Base-by-base conservation (phyloP, 768 basidiomycete genomes). In the Pleurotus tuber-regium region DNA sequence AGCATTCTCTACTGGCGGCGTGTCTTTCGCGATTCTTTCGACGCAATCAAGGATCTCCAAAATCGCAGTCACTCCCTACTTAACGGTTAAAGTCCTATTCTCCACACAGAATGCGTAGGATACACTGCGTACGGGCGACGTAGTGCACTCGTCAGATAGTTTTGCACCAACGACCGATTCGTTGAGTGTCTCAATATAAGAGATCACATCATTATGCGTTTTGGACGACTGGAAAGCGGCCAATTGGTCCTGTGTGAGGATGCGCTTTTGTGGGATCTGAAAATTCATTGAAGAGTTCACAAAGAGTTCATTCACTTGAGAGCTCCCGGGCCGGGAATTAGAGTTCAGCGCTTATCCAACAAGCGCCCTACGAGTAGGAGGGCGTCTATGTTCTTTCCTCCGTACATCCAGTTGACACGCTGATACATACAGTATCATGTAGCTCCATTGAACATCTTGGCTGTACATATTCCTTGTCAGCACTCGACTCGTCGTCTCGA, bases 1-100 rank as follows among this genome's bases (percentile, higher is more conserved):
- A 43, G 85, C 77, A 64, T 97, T 98, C 57, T 94, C 87, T 14
- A 95, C 84, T 0, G 95, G 86, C 1, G 96, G 97, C 0, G 83
- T 93, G 3, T 73, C 77, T 14, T 74, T 72, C 7, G 83, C 90
- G 10, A 88, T 70, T 14, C 70, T 63, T 60, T 90, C 84, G 2
- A 98, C 80, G 10, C 68, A 65, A 25, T 86, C 79, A 2, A 98
- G 74, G 1, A 94, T 66, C 0, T 62, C 60, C 8, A 97, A 64
- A 9, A 96, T 70, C 10, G 82, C 76, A 30, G 65, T 58, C 5
- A 91, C 77, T 21, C 78, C 82, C 92, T 96, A 59, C 39, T 39
- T n/a, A n/a, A n/a, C n/a, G n/a, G n/a, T n/a, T n/a, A n/a, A n/a
- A n/a, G n/a, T n/a, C n/a, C n/a, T n/a, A n/a, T n/a, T n/a, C n/a